Conservation (phyloP, 352 stramenopile species). For the Achlya hypogyna region DNA sequence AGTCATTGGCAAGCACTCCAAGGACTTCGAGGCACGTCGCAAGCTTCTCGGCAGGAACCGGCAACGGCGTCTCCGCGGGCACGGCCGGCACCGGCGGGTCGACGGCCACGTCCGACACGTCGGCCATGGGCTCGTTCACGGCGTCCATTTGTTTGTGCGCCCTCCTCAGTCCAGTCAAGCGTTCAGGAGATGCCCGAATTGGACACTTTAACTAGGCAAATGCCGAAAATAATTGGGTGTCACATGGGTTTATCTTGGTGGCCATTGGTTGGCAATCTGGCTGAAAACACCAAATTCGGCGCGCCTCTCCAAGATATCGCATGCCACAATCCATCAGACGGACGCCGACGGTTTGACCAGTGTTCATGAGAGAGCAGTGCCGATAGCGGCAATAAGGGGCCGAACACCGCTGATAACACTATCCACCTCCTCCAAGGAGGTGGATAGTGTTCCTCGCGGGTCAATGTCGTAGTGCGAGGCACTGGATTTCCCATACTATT, state of each 20-base stretch:
- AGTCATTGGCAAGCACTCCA: constrained; percentile 35
- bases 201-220: not conserved
- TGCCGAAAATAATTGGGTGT: not conserved
- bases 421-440: too few species aligned
- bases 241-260: not conserved
- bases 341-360: too few species aligned
- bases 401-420: too few species aligned
- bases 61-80: constrained; percentile 32
- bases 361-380: too few species aligned
- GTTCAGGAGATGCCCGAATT: not conserved
- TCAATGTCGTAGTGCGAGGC: too few species aligned
- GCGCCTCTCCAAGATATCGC: not conserved
- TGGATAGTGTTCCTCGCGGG: too few species aligned
- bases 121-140: not conserved
- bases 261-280: not conserved
- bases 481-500: too few species aligned
- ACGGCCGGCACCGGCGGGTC: not conserved
- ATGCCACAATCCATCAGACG: not conserved
- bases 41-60: constrained; percentile 65
- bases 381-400: too few species aligned
- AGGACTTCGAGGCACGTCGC: constrained; percentile 41
- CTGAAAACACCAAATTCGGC: not conserved
- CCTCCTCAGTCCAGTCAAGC: not conserved
- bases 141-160: not conserved
- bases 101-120: not conserved